Percentiles rank a stretch among this genome's conserved stretches.
These are phyloP conservation scores for Boletus rubroflammeus DNA, from an alignment of 768 basidiomycete species.

Conservation along the genomic window DNA sequence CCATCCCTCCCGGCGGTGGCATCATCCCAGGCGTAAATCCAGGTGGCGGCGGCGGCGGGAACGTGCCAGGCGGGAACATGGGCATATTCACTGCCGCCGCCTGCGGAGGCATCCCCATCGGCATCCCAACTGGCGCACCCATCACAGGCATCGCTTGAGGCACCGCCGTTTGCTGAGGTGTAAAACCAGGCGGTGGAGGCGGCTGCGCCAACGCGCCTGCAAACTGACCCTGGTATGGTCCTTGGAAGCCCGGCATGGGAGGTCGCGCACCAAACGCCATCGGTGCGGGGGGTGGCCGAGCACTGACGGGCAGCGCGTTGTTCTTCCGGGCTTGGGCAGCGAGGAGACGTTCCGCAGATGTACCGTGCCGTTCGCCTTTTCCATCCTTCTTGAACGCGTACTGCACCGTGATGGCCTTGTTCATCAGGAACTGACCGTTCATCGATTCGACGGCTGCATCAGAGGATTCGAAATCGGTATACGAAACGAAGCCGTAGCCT, in stretches of 20 bases:
- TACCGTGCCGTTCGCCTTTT: slow-evolving; percentile 96
- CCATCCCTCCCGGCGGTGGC: slow-evolving; percentile 33
- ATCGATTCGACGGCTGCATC: slow-evolving; percentile 96
- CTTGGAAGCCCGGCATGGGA: slow-evolving; percentile 67
- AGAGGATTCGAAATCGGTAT: slow-evolving; percentile 95
- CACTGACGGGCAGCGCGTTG: slow-evolving; percentile 78
- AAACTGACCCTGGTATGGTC: slow-evolving; percentile 88
- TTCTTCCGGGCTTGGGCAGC: slow-evolving; percentile 95
- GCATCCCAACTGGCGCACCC: slow-evolving; percentile 30
- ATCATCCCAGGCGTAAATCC: slow-evolving; percentile 57
- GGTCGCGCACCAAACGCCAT: slow-evolving; percentile 68
- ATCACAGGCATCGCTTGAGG: slow-evolving; percentile 39
- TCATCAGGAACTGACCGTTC: slow-evolving; percentile 97
- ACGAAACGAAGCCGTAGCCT: slow-evolving; percentile 96
- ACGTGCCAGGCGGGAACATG: slow-evolving; percentile 46
- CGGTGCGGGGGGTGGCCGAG: slow-evolving; percentile 72
- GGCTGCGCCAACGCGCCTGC: slow-evolving; percentile 83
- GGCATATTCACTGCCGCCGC: slow-evolving; percentile 36
- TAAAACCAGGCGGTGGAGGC: slow-evolving; percentile 77
- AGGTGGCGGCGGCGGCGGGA: slow-evolving; percentile 61
- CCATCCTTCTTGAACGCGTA: slow-evolving; percentile 99
- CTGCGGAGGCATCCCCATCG: slow-evolving; percentile 37
- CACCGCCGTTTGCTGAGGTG: slow-evolving; percentile 65
- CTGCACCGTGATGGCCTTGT: slow-evolving; percentile 95
- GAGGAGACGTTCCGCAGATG: slow-evolving; percentile 92